phyloP scores from a whole-genome alignment of 2,329 filamentous ascomycete species.

The Colletotrichum musicola region DNA sequence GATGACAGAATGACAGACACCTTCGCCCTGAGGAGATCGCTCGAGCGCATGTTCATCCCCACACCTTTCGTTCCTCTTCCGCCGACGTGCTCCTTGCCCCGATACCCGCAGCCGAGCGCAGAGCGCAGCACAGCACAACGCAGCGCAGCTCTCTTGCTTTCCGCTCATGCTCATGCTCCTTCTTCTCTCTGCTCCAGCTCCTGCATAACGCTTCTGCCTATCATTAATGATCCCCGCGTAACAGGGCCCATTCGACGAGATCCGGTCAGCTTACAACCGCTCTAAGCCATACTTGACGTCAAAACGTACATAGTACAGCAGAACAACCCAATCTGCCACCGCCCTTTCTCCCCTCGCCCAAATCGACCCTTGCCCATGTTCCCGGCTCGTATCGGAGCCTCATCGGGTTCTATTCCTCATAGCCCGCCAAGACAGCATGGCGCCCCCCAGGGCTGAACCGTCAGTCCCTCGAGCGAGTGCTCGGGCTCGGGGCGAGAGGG shows the following conservation, averaged over 20 bases:
- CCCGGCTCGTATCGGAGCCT: conserved; percentile 31
- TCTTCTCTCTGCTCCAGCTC: too few species aligned
- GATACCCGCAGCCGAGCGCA: conserved; percentile 1
- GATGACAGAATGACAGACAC: conserved; percentile 29
- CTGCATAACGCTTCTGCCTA: too few species aligned
- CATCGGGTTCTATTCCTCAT: conserved; percentile 21
- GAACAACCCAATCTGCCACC: conserved; percentile 1
- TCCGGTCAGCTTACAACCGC: conserved; percentile 31
- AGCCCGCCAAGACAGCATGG: conserved; percentile 29
- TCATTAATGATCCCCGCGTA: too few species aligned
- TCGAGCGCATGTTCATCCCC: conserved; percentile 20
- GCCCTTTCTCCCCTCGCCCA: neutral
- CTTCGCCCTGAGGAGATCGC: neutral
- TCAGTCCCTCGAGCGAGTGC: conserved; percentile 23
- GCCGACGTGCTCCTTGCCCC: neutral
- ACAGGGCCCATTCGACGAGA: neutral
- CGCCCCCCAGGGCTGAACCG: conserved; percentile 32
- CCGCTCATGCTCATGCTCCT: too few species aligned
- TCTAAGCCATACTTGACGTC: conserved; percentile 34
- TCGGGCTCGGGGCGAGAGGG: neutral
- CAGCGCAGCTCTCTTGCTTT: too few species aligned
- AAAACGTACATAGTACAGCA: conserved; percentile 13
- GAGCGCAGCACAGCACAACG: too few species aligned
- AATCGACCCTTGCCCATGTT: neutral
- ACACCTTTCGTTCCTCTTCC: neutral